phyloP scores from a whole-genome alignment of 2,329 filamentous ascomycete genomes.

The Trichoderma pleuroti region DNA sequence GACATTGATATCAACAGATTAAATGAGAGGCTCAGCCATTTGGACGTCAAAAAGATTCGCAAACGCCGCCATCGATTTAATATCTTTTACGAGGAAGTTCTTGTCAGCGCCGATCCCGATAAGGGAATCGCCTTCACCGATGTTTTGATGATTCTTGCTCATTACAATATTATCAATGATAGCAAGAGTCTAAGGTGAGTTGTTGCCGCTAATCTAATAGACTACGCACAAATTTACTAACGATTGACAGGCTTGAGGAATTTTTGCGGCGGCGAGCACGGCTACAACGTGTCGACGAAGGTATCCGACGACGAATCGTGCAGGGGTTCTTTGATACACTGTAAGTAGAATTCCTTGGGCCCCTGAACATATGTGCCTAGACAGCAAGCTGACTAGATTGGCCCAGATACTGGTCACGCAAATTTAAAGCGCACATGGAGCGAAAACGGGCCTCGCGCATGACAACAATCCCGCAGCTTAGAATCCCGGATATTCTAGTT shows the following conservation, averaged over 20 bases:
- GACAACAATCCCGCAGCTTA: constrained; percentile 72
- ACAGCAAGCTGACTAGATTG: background rate
- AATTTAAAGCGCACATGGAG: constrained; percentile 73
- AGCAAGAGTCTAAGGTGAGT: constrained; percentile 82
- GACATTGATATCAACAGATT: constrained; percentile 72
- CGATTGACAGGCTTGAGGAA: constrained; percentile 69
- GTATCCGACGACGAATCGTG: constrained; percentile 84
- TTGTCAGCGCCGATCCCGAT: constrained; percentile 87
- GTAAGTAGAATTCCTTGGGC: constrained; percentile 42
- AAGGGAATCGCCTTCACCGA: constrained; percentile 87
- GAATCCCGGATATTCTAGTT: constrained; percentile 85
- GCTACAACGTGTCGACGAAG: constrained; percentile 90
- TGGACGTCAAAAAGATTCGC: constrained; percentile 74
- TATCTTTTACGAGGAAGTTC: constrained; percentile 93
- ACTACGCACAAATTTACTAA: background rate
- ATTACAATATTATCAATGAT: constrained; percentile 98
- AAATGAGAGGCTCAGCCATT: constrained; percentile 65
- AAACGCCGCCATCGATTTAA: constrained; percentile 77
- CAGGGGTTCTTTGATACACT: constrained; percentile 94
- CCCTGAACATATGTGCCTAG: background rate
- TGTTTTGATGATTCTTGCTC: constrained; percentile 90
- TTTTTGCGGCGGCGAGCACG: constrained; percentile 86
- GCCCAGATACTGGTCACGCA: constrained; percentile 70
- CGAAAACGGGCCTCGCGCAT: constrained; percentile 72
- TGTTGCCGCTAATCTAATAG: background rate